These are phyloP conservation scores for Boletales sp. DNA, from an alignment of 768 basidiomycete genomes.

Conservation along the genomic window DNA sequence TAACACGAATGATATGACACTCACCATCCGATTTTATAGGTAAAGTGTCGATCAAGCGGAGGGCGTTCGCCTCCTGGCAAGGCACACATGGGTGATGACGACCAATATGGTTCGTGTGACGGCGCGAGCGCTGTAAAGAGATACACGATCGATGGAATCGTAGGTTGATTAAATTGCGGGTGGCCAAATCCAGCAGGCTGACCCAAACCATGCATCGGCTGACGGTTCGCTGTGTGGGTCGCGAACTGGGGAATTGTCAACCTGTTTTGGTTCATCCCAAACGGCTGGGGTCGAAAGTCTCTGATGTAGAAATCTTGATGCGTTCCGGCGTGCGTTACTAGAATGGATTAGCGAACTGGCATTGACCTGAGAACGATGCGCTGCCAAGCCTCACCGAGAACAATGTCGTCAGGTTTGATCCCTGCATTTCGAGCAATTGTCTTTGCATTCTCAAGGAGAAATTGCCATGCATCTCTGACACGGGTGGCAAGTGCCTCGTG, in stretches of 20 bases:
- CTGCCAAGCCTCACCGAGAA: conserved; percentile 35
- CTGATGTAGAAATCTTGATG: conserved; percentile 39
- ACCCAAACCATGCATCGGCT: conserved; percentile 13
- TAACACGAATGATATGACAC: conserved; percentile 4
- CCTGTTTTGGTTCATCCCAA: conserved; percentile 11
- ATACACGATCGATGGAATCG: conserved; percentile 39
- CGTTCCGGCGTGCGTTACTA: conserved; percentile 41
- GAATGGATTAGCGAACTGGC: neutral
- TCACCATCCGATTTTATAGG: conserved; percentile 29
- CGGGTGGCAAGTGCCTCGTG: conserved; percentile 29
- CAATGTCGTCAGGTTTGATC: conserved; percentile 40
- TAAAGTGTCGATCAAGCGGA: conserved; percentile 26
- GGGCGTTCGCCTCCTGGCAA: conserved; percentile 13
- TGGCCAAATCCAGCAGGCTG: conserved; percentile 14
- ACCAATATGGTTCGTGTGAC: conserved; percentile 37
- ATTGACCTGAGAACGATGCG: too few species aligned
- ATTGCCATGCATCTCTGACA: conserved; percentile 38
- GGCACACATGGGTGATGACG: conserved; percentile 31
- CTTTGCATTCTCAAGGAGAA: conserved; percentile 32
- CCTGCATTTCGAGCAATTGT: conserved; percentile 28
- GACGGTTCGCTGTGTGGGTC: conserved; percentile 8
- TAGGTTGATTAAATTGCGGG: conserved; percentile 19
- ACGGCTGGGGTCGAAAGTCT: conserved; percentile 29
- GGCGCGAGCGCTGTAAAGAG: conserved; percentile 38
- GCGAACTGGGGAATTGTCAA: conserved; percentile 1